Evolutionary conservation across 2,329 filamentous ascomycete genomes (phyloP), one percentile per base, ranked within the genome.

Genomic region (Fusarium lyarnte): DNA sequence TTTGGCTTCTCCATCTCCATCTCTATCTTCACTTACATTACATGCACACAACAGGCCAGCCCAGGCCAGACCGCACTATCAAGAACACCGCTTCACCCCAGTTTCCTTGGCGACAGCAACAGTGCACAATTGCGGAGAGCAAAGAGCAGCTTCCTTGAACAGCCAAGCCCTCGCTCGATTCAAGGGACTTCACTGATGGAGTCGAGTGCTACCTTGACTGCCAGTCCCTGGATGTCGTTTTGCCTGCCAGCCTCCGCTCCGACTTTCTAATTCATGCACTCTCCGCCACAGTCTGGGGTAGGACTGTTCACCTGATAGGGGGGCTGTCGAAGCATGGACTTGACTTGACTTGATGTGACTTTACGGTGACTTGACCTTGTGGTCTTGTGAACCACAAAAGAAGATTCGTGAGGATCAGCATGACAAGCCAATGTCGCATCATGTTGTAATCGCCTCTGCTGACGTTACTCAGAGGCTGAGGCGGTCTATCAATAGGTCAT

Each of bases 81-180:
- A 67, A 46, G 45, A 59, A 42, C 39, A 49, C 58, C 60, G 49
- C 54, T 59, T 49, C 61, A 60, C 61, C 57, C 70, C 61, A 69
- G 39, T 62, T 55, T 61, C 33, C 70, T 74, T 72, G 58, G 70
- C 58, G 55, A 58, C 45, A 70, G 51, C 27, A 45, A 71, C 49
- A 70, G 63, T 66, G 64, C 70, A 70, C 65, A 59, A 64, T 69
- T 74, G 67, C 47, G 63, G 71, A 70, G 68, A 53, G 33, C 49
- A 16, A 53, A 53, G 23, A 60, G 41, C 17, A 53, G 35, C 23
- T 54, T 38, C 23, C 36, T 41, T 72, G 45, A 35, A 29, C 58
- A 57, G 39, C 55, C 49, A 72, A 57, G 54, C 63, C 38, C 27
- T 59, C 12, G 35, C 46, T 68, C 49, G 64, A 70, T 57, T 57